A percentile compares a stretch with the other conserved stretches of the same genome.
Evolutionary conservation across 83 land plant genomes (phyloP).

Genomic region (Thuja plicata): DNA sequence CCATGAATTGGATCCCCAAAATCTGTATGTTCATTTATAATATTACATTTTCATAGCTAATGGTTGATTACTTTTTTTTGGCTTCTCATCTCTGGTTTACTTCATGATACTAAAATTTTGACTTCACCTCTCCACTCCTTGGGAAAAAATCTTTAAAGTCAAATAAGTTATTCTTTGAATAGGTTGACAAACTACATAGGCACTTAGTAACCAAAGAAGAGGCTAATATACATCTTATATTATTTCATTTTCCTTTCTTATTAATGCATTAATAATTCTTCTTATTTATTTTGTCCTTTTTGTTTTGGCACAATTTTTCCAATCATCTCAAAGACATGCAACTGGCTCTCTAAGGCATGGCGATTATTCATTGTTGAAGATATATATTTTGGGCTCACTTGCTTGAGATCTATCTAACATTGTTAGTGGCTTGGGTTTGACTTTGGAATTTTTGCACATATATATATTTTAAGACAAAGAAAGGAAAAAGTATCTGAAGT

Average conservation of each 20-base stretch:
- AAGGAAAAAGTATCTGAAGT: slow-evolving; percentile 60
- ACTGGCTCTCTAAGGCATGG: neutral
- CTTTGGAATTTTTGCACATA: slow-evolving; percentile 77
- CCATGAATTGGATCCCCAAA: too few species aligned
- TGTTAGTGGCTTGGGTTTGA: slow-evolving; percentile 79
- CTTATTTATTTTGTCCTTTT: neutral
- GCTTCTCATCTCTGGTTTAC: too few species aligned
- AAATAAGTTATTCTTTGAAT: too few species aligned
- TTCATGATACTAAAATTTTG: too few species aligned
- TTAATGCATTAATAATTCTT: neutral
- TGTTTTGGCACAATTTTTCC: neutral
- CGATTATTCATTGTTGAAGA: neutral
- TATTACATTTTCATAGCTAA: too few species aligned
- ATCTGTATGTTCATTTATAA: too few species aligned
- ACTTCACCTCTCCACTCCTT: too few species aligned
- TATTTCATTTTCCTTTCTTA: neutral
- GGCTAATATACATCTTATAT: too few species aligned
- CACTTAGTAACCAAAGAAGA: too few species aligned
- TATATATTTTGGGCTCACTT: neutral
- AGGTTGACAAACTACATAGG: too few species aligned
- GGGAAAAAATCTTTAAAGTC: too few species aligned
- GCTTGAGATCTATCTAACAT: neutral
- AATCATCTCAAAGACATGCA: neutral
- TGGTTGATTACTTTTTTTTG: too few species aligned
- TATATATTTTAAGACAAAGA: slow-evolving; percentile 84